Conservation (phyloP, 169 alveolate genomes). For the Plasmodium vivax region DNA sequence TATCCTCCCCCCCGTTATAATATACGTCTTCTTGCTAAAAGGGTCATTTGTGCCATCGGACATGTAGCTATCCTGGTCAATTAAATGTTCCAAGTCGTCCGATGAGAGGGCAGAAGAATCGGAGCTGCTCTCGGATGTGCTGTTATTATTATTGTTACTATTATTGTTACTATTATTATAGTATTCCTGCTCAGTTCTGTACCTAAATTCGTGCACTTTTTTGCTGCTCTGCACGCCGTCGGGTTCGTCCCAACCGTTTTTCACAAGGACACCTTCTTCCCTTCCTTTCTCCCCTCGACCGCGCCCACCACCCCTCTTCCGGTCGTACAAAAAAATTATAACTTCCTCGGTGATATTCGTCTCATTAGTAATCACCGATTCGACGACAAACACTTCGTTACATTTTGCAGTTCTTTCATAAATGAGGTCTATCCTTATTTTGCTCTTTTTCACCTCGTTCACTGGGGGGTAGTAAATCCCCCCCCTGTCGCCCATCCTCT, state of each 20-base stretch:
- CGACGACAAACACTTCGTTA: conserved; percentile 40
- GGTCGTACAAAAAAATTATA: conserved; percentile 62
- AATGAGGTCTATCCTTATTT: conserved; percentile 40
- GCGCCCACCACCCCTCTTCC: not conserved
- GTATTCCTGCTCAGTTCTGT: not conserved
- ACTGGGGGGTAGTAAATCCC: not conserved
- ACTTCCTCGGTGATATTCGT: conserved; percentile 70
- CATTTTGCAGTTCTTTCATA: conserved; percentile 60
- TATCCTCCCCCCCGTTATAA: conserved; percentile 32
- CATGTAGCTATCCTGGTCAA: conserved; percentile 12
- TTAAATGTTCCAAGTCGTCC: conserved; percentile 31
- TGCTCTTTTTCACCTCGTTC: conserved; percentile 38
- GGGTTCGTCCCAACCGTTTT: not conserved
- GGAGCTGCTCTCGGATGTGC: conserved; percentile 4
- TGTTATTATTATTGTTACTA: not conserved
- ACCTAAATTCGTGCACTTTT: not conserved
- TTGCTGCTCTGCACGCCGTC: not conserved
- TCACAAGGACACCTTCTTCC: not conserved
- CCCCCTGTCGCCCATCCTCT: not conserved
- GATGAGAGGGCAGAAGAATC: conserved; percentile 7
- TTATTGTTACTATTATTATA: too few species aligned
- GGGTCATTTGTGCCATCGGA: conserved; percentile 4
- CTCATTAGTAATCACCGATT: conserved; percentile 57
- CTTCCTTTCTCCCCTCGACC: not conserved
- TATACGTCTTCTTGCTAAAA: conserved; percentile 8